Percentiles rank a stretch among this genome's conserved stretches.
Conservation (phyloP, 2,329 filamentous ascomycete species). For the Exophiala xenobiotica region DNA sequence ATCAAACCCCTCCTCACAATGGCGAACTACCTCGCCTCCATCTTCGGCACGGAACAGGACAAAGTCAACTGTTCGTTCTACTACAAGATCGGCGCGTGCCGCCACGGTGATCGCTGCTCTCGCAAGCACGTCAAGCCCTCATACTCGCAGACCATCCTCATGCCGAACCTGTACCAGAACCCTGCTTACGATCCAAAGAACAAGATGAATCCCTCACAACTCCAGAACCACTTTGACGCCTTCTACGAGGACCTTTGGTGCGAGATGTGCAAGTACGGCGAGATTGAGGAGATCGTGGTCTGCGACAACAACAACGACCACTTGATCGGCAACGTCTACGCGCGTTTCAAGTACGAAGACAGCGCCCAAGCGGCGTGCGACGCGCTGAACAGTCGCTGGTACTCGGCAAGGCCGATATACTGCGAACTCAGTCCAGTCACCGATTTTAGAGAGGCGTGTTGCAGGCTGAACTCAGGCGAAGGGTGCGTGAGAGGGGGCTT, state of each 20-base stretch:
- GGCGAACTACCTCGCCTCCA: conserved; percentile 98
- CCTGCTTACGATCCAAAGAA: conserved; percentile 94
- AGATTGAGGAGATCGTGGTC: conserved; percentile 95
- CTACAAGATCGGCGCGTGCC: conserved; percentile 99
- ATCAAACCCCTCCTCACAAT: too few relatives aligned
- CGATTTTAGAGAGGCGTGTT: conserved; percentile 97
- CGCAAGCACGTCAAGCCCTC: conserved; percentile 99
- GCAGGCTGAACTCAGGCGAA: conserved; percentile 88
- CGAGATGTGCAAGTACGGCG: conserved; percentile 98
- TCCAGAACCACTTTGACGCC: conserved; percentile 99
- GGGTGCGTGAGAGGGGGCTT: conserved; percentile 95
- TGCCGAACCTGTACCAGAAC: conserved; percentile 99
- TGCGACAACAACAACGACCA: conserved; percentile 99
- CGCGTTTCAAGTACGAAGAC: conserved; percentile 99
- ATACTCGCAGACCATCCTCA: conserved; percentile 95
- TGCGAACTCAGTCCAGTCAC: conserved; percentile 96
- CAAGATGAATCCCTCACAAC: conserved; percentile 93
- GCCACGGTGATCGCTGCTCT: conserved; percentile 96
- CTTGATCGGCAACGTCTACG: conserved; percentile 98
- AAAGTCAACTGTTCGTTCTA: conserved; percentile 99
- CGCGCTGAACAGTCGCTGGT: conserved; percentile 91
- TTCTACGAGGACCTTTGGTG: conserved; percentile 99
- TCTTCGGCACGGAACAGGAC: conserved; percentile 99
- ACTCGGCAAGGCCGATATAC: conserved; percentile 94
- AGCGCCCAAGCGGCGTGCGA: conserved; percentile 91